Base-by-base conservation (phyloP, 768 basidiomycete genomes). In the Leccinum ochraceum region DNA sequence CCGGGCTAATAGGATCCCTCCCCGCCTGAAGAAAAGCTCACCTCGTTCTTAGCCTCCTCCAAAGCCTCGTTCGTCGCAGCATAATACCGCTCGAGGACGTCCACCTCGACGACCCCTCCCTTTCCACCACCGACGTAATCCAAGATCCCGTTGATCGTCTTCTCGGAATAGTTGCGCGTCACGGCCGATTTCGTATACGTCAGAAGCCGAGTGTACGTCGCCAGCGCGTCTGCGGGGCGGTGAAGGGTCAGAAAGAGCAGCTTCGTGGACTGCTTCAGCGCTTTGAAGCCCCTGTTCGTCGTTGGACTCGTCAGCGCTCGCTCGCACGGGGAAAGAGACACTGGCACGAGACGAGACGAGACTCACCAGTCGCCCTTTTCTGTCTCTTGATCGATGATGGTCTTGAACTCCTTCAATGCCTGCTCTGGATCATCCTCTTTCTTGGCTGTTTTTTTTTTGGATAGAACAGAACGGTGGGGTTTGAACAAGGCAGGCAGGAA, bases 81-180 rank as follows among this genome's bases (percentile, higher is more conserved):
- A 75, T 99, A 99, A 79, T 98, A 99, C 64, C 88, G 88, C 75
- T 98, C 95, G 53, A 99, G 80, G 9, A 95, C 85, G 60, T 91
- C 90, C 10, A 97, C 90, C 60, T 90, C 89, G 4, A 91, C 83
- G 3, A 78, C 78, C 2, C 89, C 91, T 20, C 89, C 87, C 73
- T 90, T 90, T 53, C 89, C 86, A 52, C 95, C 95, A 11, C 95
- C 95, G 44, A 98, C 97, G 67, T 98, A 98, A 74, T 99, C 97
- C 65, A 99, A 80, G 64, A 99, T 97, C 58, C 92, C 92, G 72
- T 99, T 99, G 80, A 99, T 99, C 17, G 92, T 90, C 80, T 98
- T 99, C 75, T 99, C 97, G 11, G 96, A 95, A 70, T 96, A 93
- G 72, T 96, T 96, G 34, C 94, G 86, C 3, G 95, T 97, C 20